Base-by-base conservation (phyloP, 139 green algal genomes). In the Closterium sp. region DNA sequence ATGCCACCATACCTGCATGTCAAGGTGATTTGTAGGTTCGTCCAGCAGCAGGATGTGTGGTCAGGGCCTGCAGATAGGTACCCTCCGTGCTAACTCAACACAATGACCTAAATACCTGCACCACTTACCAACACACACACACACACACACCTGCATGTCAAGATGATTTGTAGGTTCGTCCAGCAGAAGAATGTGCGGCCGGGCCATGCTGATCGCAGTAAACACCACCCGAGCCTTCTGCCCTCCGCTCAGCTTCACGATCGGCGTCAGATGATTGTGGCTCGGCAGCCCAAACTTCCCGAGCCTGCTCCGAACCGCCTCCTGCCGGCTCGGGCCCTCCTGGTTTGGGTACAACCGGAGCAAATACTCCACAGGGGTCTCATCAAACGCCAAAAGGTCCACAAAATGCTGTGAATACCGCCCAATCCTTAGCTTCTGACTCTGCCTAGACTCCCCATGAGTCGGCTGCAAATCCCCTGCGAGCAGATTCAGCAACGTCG, bases 201-300 rank as follows among this genome's bases (percentile, higher is more conserved):
- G 90, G 27, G 89, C 94, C 27, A 99, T 96, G 9, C 93, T 93
- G 91, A 99, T 99, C 62, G 97, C 95, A 0, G 98, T 97, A 95
- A 99, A 99, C 90, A 99, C 98, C 45, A 99, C 98, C 13, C 98
- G 97, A 24, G 98, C 96, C 96, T 99, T 99, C 94, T 99, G 98
- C 21, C 94, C 94, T 94, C 96, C 98, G 0, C 95, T 98, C 42
- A 99, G 96, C 95, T 99, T 99, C 92, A 97, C 96, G 91, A 99
- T 99, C 91, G 98, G 98, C 86, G 95, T 97, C 7, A 98, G 95
- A 95, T 99, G 98, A 95, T 99, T 98, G 92, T 99, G 97, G 4
- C 98, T 98, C 86, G 94, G 95, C 32, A 99, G 96, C 2, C 98
- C 98, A 96, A 99, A 99, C 70, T 96, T 96, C 1, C 98, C 98